phyloP scores from a whole-genome alignment of 768 basidiomycete species.

The Calocybe indica region DNA sequence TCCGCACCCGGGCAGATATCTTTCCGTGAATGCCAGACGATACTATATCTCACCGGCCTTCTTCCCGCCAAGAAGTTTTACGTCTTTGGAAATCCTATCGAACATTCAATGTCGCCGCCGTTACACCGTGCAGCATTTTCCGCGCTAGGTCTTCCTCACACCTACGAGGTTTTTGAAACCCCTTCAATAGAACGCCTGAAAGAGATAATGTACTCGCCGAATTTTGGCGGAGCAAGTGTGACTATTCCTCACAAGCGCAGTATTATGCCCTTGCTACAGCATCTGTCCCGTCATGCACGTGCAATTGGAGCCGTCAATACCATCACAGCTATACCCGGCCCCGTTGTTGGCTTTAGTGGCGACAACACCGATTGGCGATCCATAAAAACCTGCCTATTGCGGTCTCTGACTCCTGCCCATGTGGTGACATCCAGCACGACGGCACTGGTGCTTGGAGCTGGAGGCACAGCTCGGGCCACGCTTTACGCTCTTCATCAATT shows the following conservation, averaged over 20 bases:
- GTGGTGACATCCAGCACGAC: conserved; percentile 24
- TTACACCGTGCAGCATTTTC: conserved; percentile 71
- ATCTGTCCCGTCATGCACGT: conserved; percentile 55
- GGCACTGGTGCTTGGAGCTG: conserved; percentile 71
- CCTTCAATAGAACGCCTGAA: conserved; percentile 39
- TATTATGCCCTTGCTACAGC: conserved; percentile 62
- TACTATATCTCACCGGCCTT: conserved; percentile 57
- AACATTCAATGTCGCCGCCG: conserved; percentile 66
- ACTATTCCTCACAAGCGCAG: conserved; percentile 78
- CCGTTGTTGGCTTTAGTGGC: conserved; percentile 41
- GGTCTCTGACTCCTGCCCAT: conserved; percentile 25
- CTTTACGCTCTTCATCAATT: conserved; percentile 65
- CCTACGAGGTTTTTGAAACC: conserved; percentile 57
- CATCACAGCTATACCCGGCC: conserved; percentile 41
- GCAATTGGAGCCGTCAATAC: conserved; percentile 80
- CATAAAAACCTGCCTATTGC: conserved; percentile 46
- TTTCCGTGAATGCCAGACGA: conserved; percentile 59
- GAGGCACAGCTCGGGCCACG: conserved; percentile 75
- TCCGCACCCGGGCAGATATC: conserved; percentile 75
- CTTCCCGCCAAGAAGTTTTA: conserved; percentile 55
- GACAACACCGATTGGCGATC: conserved; percentile 84
- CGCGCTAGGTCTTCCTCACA: conserved; percentile 60
- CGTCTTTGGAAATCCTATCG: conserved; percentile 68
- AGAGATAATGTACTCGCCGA: conserved; percentile 36
- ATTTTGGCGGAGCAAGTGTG: conserved; percentile 79